Evolutionary conservation across 2,329 filamentous ascomycete genomes (phyloP).

Genomic region (Microthyrium microscopicum): DNA sequence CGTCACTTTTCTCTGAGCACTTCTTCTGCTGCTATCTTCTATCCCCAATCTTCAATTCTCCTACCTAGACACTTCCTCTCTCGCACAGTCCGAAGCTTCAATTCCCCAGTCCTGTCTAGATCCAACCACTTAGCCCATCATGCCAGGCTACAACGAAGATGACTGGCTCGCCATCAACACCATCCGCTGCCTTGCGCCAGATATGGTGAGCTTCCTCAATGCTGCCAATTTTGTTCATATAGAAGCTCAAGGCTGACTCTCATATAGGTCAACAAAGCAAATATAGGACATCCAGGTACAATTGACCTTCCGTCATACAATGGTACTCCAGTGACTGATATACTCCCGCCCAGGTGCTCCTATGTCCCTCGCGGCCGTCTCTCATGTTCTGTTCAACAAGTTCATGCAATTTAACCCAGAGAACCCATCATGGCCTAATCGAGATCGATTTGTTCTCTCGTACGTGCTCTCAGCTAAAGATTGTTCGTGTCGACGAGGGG

Average conservation of each 20-base stretch:
- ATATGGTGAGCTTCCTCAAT: conserved; percentile 14
- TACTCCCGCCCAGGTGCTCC: conserved; percentile 97
- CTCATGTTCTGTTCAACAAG: conserved; percentile 96
- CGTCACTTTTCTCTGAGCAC: too few species aligned
- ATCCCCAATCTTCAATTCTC: neutral
- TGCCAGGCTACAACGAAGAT: conserved; percentile 77
- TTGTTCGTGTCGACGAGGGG: neutral
- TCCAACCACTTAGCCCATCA: too few species aligned
- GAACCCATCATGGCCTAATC: conserved; percentile 94
- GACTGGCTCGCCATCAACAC: conserved; percentile 95
- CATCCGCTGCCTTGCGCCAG: conserved; percentile 91
- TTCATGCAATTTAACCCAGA: conserved; percentile 99
- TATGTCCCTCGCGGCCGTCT: conserved; percentile 89
- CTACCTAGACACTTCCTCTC: neutral
- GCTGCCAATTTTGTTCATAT: neutral
- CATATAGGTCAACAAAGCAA: neutral
- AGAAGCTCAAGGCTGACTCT: neutral
- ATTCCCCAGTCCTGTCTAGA: conserved; percentile 11
- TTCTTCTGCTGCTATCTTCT: neutral
- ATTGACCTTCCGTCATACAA: neutral
- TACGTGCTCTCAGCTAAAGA: conserved; percentile 37
- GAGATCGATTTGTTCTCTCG: conserved; percentile 98
- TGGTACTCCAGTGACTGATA: neutral
- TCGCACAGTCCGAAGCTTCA: neutral
- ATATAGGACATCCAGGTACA: neutral